These are phyloP conservation scores for Triticum urartu DNA, from an alignment of 176 grass and related monocot genomes.

Conservation along the genomic window DNA sequence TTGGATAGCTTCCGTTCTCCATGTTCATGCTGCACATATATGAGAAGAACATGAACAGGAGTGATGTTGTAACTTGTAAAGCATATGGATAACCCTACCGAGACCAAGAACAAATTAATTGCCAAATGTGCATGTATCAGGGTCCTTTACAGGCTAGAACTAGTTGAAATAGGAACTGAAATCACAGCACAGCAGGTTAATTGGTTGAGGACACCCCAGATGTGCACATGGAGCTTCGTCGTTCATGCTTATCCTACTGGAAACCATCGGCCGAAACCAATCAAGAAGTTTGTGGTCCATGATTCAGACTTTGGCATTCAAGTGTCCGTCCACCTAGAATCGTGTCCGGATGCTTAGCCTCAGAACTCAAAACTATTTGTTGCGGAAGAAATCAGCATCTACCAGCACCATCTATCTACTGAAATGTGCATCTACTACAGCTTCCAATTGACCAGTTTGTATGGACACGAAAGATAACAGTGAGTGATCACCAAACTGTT, in stretches of 20 bases:
- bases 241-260: background rate
- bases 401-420: background rate
- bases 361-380: background rate
- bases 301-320: background rate
- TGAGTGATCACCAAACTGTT: too few species aligned
- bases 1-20: slow-evolving; percentile 64
- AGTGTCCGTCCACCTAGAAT: background rate
- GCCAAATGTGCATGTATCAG: background rate
- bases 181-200: background rate
- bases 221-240: background rate
- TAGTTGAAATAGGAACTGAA: background rate
- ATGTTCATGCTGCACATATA: slow-evolving; percentile 46
- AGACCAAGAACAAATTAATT: background rate
- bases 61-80: background rate
- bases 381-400: slow-evolving; percentile 11
- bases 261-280: background rate
- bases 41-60: background rate
- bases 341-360: slow-evolving; percentile 1
- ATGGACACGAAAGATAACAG: too few species aligned
- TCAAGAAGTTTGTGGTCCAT: background rate
- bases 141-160: background rate
- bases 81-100: background rate
- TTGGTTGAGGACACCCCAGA: background rate
- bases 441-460: background rate
- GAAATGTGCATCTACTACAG: background rate